These are phyloP conservation scores for Turnera subulata DNA, from an alignment of 345 rosid genomes.

Conservation along the genomic window DNA sequence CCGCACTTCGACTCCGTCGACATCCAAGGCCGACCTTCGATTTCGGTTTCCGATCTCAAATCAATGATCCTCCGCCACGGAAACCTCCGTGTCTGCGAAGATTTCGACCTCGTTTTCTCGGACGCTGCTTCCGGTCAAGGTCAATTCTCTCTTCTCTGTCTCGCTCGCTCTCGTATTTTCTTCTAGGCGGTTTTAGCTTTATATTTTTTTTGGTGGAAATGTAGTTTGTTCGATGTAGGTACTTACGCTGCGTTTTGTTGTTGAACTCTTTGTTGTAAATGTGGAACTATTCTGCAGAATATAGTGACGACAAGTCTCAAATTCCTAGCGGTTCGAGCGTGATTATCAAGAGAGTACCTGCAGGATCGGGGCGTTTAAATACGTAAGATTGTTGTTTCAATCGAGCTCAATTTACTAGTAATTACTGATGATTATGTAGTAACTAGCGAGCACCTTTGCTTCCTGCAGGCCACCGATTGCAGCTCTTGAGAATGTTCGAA, in stretches of 20 bases:
- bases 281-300: constrained; percentile 27
- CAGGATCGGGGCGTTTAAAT: constrained; percentile 20
- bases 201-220: too few relatives aligned
- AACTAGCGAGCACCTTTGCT: constrained; percentile 4
- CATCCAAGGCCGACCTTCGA: constrained; percentile 32
- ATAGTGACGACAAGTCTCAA: constrained; percentile 25
- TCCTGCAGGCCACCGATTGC: constrained; percentile 18
- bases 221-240: not conserved
- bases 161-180: not conserved
- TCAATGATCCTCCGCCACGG: constrained; percentile 27
- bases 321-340: constrained; percentile 42
- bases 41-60: constrained; percentile 40
- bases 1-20: constrained; percentile 30
- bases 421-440: not conserved
- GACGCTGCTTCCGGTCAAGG: constrained; percentile 38
- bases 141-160: constrained; percentile 5
- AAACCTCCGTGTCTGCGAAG: constrained; percentile 32
- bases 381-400: constrained; percentile 14
- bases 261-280: not conserved
- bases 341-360: constrained; percentile 51
- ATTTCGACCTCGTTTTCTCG: constrained; percentile 36
- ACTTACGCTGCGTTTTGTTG: not conserved
- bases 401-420: not conserved
- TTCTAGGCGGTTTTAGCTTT: too few relatives aligned
- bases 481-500: constrained; percentile 8